Percentiles rank a stretch among this genome's conserved stretches.
Conservation (phyloP, 177 flowering plant genomes). For the Vitis hybrid region DNA sequence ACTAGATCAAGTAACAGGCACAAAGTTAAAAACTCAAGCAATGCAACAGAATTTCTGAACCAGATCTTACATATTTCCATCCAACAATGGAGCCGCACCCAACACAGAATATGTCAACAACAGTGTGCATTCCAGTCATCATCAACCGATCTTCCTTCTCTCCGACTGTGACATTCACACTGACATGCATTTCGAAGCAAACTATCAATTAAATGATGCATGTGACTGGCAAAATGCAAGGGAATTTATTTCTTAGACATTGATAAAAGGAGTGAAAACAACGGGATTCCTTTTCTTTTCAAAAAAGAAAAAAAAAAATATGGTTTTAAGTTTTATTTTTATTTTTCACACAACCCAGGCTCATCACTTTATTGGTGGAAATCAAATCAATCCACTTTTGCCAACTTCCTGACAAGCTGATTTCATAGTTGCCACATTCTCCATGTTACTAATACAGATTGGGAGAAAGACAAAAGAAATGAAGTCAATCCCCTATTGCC, state of each 20-base stretch:
- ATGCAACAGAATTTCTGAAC: background rate
- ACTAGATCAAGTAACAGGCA: background rate
- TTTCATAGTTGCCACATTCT: no score
- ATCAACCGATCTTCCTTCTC: slow-evolving; percentile 54
- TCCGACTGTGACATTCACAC: slow-evolving; percentile 52
- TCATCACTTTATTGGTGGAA: no score
- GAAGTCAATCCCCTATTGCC: no score
- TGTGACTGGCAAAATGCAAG: background rate
- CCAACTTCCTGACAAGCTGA: no score
- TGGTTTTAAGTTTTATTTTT: no score
- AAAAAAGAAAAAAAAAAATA: no score
- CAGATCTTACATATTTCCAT: slow-evolving; percentile 54
- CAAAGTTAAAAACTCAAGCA: background rate
- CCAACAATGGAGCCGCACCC: slow-evolving; percentile 61
- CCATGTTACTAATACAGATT: no score
- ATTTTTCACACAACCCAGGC: no score
- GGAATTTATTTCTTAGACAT: background rate
- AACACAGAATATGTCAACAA: slow-evolving; percentile 62
- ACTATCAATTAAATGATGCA: background rate
- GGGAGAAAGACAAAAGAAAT: no score
- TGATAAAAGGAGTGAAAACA: no score
- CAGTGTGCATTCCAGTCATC: slow-evolving; percentile 65
- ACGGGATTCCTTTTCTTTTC: no score
- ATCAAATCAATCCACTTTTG: no score
- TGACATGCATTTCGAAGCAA: slow-evolving; percentile 20